phyloP scores from a whole-genome alignment of 2,329 filamentous ascomycete species.

The Aplosporella prunicola region DNA sequence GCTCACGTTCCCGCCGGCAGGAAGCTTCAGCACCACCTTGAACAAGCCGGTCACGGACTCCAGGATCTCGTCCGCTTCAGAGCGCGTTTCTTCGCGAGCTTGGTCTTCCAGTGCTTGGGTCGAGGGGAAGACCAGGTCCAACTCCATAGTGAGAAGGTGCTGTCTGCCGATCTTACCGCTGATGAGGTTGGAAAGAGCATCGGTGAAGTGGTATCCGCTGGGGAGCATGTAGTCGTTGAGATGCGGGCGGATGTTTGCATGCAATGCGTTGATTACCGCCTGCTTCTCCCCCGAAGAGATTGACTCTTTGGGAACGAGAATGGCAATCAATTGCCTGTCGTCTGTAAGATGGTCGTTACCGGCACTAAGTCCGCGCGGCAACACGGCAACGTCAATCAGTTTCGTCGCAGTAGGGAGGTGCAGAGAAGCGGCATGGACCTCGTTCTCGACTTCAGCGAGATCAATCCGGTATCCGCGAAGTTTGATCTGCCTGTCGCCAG shows the following conservation, averaged over 20 bases:
- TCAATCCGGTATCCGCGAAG: slow-evolving; percentile 39
- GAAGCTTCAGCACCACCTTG: slow-evolving; percentile 1
- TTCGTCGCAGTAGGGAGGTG: slow-evolving; percentile 16
- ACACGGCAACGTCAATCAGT: slow-evolving; percentile 19
- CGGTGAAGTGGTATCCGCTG: slow-evolving; percentile 3
- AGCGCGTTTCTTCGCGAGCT: too few relatives aligned
- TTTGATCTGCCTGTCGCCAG: slow-evolving; percentile 39
- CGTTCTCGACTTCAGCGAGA: slow-evolving; percentile 36
- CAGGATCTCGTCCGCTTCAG: background rate
- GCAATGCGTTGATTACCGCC: slow-evolving; percentile 23
- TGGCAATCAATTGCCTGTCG: slow-evolving; percentile 23
- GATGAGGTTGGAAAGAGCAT: background rate
- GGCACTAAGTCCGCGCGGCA: slow-evolving; percentile 13
- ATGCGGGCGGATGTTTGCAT: slow-evolving; percentile 23
- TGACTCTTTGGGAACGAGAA: slow-evolving; percentile 21
- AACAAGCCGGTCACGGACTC: background rate
- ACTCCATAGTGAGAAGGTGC: background rate
- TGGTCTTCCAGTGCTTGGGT: too few relatives aligned
- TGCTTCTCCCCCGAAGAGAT: slow-evolving; percentile 4
- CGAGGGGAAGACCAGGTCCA: background rate
- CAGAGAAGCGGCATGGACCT: slow-evolving; percentile 9
- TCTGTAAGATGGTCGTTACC: background rate
- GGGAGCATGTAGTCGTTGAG: slow-evolving; percentile 5
- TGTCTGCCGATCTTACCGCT: slow-evolving; percentile 4
- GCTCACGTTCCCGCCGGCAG: background rate